These are phyloP conservation scores for Cladophialophora carrionii DNA, from an alignment of 2,329 filamentous ascomycete species.

Conservation along the genomic window DNA sequence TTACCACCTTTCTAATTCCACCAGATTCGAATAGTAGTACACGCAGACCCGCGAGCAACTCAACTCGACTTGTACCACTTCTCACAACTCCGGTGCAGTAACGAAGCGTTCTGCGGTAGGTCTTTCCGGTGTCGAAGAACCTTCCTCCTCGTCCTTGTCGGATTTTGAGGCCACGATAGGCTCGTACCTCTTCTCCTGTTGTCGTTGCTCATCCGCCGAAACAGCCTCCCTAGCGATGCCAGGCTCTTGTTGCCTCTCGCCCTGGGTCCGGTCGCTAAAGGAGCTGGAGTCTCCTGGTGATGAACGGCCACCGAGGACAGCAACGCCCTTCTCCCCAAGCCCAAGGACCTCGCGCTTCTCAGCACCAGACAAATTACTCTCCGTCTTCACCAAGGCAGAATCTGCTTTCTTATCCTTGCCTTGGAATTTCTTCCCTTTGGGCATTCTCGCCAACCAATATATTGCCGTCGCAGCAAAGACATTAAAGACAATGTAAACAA, in stretches of 20 bases:
- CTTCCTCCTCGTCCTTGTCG: slow-evolving; percentile 4
- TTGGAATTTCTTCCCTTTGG: slow-evolving; percentile 47
- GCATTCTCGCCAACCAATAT: slow-evolving; percentile 60
- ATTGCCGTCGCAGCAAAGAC: slow-evolving; percentile 53
- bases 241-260: neutral
- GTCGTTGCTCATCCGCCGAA: neutral
- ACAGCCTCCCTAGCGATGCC: neutral
- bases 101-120: slow-evolving; percentile 7
- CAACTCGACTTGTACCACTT: neutral
- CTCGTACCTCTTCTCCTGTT: neutral
- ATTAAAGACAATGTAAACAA: slow-evolving; percentile 59
- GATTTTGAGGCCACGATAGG: neutral
- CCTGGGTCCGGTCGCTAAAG: neutral
- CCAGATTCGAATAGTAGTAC: neutral
- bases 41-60: neutral
- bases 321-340: slow-evolving; percentile 3
- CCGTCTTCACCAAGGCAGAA: slow-evolving; percentile 17
- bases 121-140: slow-evolving; percentile 5
- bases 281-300: neutral
- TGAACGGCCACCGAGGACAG: slow-evolving; percentile 3
- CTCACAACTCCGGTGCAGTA: slow-evolving; percentile 13
- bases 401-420: slow-evolving; percentile 47
- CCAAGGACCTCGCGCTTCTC: neutral
- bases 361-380: slow-evolving; percentile 12
- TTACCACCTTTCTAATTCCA: neutral